Base-by-base conservation (phyloP, 257 asterid genomes). In the Nicotiana paniculata region DNA sequence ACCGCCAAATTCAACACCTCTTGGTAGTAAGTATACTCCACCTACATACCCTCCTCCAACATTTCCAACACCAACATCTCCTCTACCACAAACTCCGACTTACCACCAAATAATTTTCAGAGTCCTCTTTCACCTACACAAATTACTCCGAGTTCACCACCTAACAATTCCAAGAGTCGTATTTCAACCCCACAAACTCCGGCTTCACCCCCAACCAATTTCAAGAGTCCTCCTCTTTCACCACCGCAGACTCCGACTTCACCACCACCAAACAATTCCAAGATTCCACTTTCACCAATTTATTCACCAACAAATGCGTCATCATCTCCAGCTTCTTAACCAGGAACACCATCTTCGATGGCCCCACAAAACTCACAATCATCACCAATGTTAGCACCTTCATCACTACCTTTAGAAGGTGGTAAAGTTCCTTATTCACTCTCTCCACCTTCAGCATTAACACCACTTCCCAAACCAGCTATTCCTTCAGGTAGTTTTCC, bases 381-480 rank as follows among this genome's bases (percentile, higher is more conserved):
- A 39, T 37, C n/a, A 5, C 77, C 57, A 24, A 24, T 11, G 21
- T 21, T 46, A 48, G 61, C 61, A 46, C 79, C 79, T 48, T 72
- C 79, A 48, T 1, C 79, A 24, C 39, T 0, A n/a, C 65, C 65
- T 59, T n/a, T 15, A 74, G 39, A 48, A 12, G 43, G 62, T 24
- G 61, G 8, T 26, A 48, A 26, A 74, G 59, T 74, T 9, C 62
- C 79, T 0, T 30, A 30, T 30, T 0, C 62, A 6, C 79, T 18
- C 61, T 48, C 79, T 6, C 79, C 79, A 9, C 77, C 77, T 12
- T 72, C 78, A 7, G 62, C 79, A 74, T 74, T 74, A 48, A 48
- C 79, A 74, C 79, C 79, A 48, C 62, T 74, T 74, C 26, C 79
- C 4, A 1, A 62, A 7, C 79, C 62, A 0, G 24, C 43, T 74